Base-by-base conservation (phyloP, 2,329 filamentous ascomycete species). In the Tolypocladium guangdongense region DNA sequence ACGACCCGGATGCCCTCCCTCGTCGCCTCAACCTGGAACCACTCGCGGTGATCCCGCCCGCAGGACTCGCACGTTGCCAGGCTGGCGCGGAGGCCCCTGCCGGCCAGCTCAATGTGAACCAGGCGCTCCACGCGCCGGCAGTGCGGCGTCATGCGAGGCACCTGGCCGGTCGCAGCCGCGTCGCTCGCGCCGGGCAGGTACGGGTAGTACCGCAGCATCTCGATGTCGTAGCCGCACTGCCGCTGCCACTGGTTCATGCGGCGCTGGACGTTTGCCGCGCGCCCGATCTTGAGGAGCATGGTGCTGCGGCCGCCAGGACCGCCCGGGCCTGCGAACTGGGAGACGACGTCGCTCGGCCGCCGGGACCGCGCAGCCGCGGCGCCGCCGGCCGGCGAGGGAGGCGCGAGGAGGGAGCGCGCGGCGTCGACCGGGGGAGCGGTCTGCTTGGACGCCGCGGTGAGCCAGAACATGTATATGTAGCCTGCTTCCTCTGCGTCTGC, bases 401-500 rank as follows among this genome's bases (percentile, higher is more conserved):
- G 78, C 0, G 75, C 70, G 43, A 85, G 75, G 49, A 87, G 73
- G 12, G 80, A 78, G 10, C 81, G 75, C 22, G 81, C 79, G 45
- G 82, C 74, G 57, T 82, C 84, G 37, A 75, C 74, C 0, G 84
- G 76, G 0, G 81, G 76, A 1, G 77, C 72, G 0, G 79, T 68
- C 0, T 76, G 66, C 8, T 81, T 71, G 2, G 77, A 78, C 7
- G 61, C 60, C 35, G 90, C 84, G 0, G 90, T 96, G 24, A 96
- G 78, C 90, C 92, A 96, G 77, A 97, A 99, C 69, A 99, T 95
- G 77, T 99, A 99, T 60, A 99, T 97, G 72, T 93, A 99, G 38
- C 93, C 93, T 14, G 86, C 76, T 60, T 95, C 88, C 24, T 81
- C 74, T 0, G 89, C 90, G 47, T 91, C 80, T 1, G 67, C 63